Evolutionary conservation across 495 filamentous ascomycete genomes (phyloP).

Genomic region (Penicillium coffeae): DNA sequence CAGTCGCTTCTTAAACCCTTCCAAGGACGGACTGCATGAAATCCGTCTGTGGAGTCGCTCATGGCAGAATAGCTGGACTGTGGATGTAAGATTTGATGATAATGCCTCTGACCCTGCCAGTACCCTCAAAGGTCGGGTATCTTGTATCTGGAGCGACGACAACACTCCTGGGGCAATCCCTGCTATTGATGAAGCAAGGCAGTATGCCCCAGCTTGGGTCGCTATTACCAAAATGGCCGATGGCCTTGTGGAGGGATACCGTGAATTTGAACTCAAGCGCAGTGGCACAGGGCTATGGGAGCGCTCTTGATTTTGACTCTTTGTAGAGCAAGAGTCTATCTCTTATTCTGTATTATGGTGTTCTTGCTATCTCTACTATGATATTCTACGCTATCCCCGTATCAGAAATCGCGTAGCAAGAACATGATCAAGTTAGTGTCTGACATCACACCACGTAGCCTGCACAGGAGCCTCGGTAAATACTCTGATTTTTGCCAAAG

Average conservation of each 20-base stretch:
- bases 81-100: constrained; percentile 65
- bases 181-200: constrained; percentile 75
- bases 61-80: constrained; percentile 71
- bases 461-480: too few species aligned
- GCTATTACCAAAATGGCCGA: constrained; percentile 69
- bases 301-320: background rate
- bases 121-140: constrained; percentile 59
- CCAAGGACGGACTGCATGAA: constrained; percentile 49
- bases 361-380: too few species aligned
- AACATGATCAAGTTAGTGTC: too few species aligned
- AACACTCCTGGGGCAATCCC: constrained; percentile 71
- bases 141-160: constrained; percentile 86
- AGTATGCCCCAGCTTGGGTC: constrained; percentile 76
- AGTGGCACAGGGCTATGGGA: background rate
- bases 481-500: too few species aligned
- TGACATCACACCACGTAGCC: too few species aligned
- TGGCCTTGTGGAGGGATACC: constrained; percentile 76
- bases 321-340: background rate
- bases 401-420: too few species aligned
- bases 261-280: constrained; percentile 41
- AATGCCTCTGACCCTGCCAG: constrained; percentile 19
- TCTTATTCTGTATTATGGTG: background rate
- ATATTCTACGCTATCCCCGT: too few species aligned
- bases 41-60: constrained; percentile 69
- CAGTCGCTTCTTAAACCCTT: constrained; percentile 55